phyloP scores from a whole-genome alignment of 2,329 filamentous ascomycete genomes.

The Saccharata proteae region DNA sequence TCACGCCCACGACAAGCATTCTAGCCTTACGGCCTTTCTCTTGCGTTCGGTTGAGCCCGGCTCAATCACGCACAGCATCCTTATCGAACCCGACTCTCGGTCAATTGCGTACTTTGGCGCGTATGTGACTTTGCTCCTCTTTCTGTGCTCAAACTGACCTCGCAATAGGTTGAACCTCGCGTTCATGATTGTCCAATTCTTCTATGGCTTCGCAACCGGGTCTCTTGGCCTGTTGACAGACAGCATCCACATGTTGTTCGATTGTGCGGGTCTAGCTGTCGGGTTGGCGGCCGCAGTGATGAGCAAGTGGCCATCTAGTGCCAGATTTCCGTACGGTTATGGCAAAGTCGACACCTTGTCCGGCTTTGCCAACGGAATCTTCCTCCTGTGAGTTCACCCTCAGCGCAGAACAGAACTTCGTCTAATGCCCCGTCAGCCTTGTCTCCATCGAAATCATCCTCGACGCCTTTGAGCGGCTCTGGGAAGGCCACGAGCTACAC shows the following conservation, averaged over 20 bases:
- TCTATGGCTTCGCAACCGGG: slow-evolving; percentile 87
- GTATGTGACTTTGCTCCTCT: not conserved
- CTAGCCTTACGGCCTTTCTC: slow-evolving; percentile 59
- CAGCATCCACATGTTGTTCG: slow-evolving; percentile 99
- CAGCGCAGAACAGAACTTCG: not conserved
- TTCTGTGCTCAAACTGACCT: slow-evolving; percentile 2
- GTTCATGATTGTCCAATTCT: slow-evolving; percentile 91
- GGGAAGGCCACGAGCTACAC: slow-evolving; percentile 73
- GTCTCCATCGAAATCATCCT: slow-evolving; percentile 94
- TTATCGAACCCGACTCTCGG: slow-evolving; percentile 83
- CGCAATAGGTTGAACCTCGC: slow-evolving; percentile 66
- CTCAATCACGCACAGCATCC: slow-evolving; percentile 72
- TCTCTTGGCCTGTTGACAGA: slow-evolving; percentile 92
- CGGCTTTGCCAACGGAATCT: slow-evolving; percentile 91
- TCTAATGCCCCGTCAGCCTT: slow-evolving; percentile 41
- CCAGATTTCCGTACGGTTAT: slow-evolving; percentile 85
- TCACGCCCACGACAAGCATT: slow-evolving; percentile 38
- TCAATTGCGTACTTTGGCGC: slow-evolving; percentile 91
- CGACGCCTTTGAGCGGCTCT: slow-evolving; percentile 79
- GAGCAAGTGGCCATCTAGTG: slow-evolving; percentile 89
- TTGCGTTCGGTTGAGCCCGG: slow-evolving; percentile 57
- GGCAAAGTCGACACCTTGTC: slow-evolving; percentile 95
- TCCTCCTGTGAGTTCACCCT: slow-evolving; percentile 57
- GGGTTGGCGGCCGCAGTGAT: slow-evolving; percentile 86
- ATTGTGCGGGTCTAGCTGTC: slow-evolving; percentile 84